Evolutionary conservation across 1,284 basidiomycete species (phyloP).

Genomic region (Pseudozyma pruni): DNA sequence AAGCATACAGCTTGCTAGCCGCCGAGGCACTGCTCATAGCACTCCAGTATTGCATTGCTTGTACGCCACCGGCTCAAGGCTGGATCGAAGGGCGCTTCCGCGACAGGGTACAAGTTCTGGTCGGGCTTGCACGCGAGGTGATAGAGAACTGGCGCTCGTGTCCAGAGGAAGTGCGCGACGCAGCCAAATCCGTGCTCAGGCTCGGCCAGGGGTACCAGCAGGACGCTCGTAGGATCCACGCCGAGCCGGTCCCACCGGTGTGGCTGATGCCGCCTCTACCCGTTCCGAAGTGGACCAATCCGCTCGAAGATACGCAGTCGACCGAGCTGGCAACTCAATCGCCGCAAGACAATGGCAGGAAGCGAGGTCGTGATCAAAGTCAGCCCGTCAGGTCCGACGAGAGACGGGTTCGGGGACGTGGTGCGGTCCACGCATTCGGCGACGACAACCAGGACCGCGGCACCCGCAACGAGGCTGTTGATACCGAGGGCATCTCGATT

Average conservation of each 20-base stretch:
- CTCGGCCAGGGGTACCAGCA: not conserved
- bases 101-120: not conserved
- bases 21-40: conserved; percentile 27
- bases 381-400: not conserved
- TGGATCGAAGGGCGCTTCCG: not conserved
- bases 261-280: conserved; percentile 17
- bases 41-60: conserved; percentile 10
- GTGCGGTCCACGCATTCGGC: conserved; percentile 1
- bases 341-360: not conserved
- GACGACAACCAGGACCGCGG: not conserved
- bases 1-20: conserved; percentile 13
- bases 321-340: not conserved
- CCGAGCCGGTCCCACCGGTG: not conserved
- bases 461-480: too few relatives aligned
- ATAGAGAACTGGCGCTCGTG: not conserved
- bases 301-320: not conserved
- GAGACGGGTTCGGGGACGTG: conserved; percentile 6
- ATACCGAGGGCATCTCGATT: conserved; percentile 8
- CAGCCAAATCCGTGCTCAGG: not conserved
- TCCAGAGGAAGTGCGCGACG: conserved; percentile 3
- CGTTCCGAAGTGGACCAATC: conserved; percentile 5
- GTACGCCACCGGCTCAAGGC: not conserved
- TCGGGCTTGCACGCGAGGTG: conserved; percentile 1
- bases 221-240: not conserved
- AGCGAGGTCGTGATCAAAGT: not conserved